Evolutionary conservation across 768 basidiomycete species (phyloP).

Genomic region (Trametes gibbosa): DNA sequence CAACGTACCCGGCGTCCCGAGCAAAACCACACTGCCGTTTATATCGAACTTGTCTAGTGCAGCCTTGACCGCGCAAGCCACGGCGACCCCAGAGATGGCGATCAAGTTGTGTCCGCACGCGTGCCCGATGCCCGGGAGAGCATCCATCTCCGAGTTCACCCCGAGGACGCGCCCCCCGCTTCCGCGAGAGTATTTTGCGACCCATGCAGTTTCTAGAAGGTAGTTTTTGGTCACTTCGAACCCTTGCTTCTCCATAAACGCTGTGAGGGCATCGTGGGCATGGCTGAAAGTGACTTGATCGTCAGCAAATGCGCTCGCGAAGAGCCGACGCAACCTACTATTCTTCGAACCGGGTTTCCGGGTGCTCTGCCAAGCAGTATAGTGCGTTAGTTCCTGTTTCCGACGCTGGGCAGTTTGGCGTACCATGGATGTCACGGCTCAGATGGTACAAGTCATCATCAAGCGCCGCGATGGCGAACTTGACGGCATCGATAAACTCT

Average conservation of each 20-base stretch:
- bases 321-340: constrained; percentile 35
- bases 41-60: constrained; percentile 62
- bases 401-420: constrained; percentile 9
- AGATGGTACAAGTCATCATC: constrained; percentile 53
- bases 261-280: constrained; percentile 69
- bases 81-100: constrained; percentile 70
- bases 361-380: constrained; percentile 47
- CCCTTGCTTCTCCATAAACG: constrained; percentile 62
- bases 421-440: constrained; percentile 74
- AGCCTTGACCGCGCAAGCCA: constrained; percentile 65
- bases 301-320: neutral
- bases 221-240: constrained; percentile 62
- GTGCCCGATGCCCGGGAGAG: constrained; percentile 46
- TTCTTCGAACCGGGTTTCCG: constrained; percentile 70
- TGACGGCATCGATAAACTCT: constrained; percentile 62
- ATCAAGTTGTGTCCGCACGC: constrained; percentile 86
- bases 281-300: constrained; percentile 38
- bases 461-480: constrained; percentile 50
- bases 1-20: constrained; percentile 71
- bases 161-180: constrained; percentile 69
- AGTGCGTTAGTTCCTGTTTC: neutral
- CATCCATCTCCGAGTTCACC: constrained; percentile 72
- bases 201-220: constrained; percentile 72
- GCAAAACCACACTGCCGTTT: constrained; percentile 62
- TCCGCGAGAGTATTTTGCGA: constrained; percentile 63